A percentile compares a stretch with the other conserved stretches of the same genome.
phyloP scores from a whole-genome alignment of 2,329 filamentous ascomycete species.

The Stachybotrys echinatus region DNA sequence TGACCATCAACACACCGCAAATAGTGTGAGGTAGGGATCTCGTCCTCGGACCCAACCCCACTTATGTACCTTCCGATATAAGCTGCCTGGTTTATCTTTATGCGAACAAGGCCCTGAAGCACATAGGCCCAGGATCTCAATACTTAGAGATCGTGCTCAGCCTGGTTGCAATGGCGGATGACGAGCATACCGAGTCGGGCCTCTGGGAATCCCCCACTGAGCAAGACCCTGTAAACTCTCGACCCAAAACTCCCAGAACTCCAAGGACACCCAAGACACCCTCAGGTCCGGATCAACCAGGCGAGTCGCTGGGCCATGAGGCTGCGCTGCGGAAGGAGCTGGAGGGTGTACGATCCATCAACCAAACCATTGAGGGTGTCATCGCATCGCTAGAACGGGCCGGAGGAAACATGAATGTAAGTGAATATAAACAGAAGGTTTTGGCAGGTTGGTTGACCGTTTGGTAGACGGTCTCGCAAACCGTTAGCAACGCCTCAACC shows the following conservation, averaged over 20 bases:
- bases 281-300: slow-evolving; percentile 29
- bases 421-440: slow-evolving; percentile 1
- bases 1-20: not conserved
- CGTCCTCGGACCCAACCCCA: no score
- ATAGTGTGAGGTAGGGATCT: no score
- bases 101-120: not conserved
- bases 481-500: slow-evolving; percentile 80
- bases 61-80: no score
- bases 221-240: slow-evolving; percentile 20
- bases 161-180: slow-evolving; percentile 35
- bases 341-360: slow-evolving; percentile 78
- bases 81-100: not conserved
- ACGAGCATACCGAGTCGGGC: slow-evolving; percentile 42
- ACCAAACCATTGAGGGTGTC: slow-evolving; percentile 77
- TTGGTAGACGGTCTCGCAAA: slow-evolving; percentile 68
- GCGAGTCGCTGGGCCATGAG: slow-evolving; percentile 60
- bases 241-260: slow-evolving; percentile 31
- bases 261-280: slow-evolving; percentile 46
- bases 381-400: slow-evolving; percentile 67
- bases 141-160: no score
- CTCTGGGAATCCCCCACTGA: slow-evolving; percentile 41
- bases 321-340: slow-evolving; percentile 72
- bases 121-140: not conserved
- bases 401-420: slow-evolving; percentile 71
- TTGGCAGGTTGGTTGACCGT: not conserved